These are phyloP conservation scores for Rhynchospora pubera DNA, from an alignment of 176 grass and related monocot genomes.

Conservation along the genomic window DNA sequence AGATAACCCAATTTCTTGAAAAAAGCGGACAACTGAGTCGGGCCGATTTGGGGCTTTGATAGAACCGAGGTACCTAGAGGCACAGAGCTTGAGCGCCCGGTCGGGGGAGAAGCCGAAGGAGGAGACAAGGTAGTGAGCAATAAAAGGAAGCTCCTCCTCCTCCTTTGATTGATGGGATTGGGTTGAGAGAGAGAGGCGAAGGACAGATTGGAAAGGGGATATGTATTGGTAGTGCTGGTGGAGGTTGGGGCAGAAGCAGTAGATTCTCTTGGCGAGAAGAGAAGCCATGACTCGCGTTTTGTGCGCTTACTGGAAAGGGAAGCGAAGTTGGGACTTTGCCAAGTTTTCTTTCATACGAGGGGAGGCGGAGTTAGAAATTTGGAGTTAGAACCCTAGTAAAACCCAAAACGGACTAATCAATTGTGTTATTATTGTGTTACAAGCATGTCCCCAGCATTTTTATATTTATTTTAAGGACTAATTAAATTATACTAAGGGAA, in stretches of 20 bases:
- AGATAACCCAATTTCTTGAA: constrained; percentile 22
- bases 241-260: not conserved
- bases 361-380: too few species aligned
- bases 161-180: not conserved
- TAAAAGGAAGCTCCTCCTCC: not conserved
- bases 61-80: not conserved
- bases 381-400: too few species aligned
- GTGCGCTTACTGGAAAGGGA: too few species aligned
- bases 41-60: constrained; percentile 13
- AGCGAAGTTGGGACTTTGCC: too few species aligned
- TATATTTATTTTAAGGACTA: too few species aligned
- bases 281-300: not conserved
- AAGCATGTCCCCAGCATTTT: too few species aligned
- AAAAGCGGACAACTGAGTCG: constrained; percentile 1
- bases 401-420: too few species aligned
- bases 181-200: not conserved
- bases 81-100: not conserved
- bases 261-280: not conserved
- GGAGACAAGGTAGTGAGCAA: constrained; percentile 36
- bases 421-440: too few species aligned
- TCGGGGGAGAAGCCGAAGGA: constrained; percentile 26
- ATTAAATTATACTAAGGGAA: too few species aligned
- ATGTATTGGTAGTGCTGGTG: not conserved
- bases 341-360: too few species aligned
- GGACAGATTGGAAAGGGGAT: not conserved